Evolutionary conservation across 306 rosid species (phyloP), one percentile per base, ranked within the genome.

Genomic region (Gastrolobium bilobum): DNA sequence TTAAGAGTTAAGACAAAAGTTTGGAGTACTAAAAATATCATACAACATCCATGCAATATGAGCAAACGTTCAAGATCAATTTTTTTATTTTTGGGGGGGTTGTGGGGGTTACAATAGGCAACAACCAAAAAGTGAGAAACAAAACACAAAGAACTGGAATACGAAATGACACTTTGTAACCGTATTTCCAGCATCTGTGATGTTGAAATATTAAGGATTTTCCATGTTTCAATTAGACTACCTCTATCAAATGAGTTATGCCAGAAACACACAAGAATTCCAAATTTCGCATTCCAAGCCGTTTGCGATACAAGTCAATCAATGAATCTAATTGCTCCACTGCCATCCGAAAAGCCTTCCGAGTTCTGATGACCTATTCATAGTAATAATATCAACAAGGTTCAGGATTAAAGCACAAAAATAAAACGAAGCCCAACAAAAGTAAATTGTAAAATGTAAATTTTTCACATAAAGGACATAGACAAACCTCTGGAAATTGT

Each of bases 221-320:
- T 54, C 53, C 61, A 39, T 52, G 68, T 51, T 80, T 42, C 62
- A 81, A 76, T 39, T 66, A 66, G 68, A 40, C 54, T 86, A 95
- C 98, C 97, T 95, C 99, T 64, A 95, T 87, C 87, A 93, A 86
- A 91, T 93, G 98, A 20, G 93, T 93, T 60, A 79, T 81, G 79
- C 99, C 99, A 77, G 97, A 93, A 75, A 95, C 92, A 76, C 85
- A 82, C 35, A 72, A 47, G 75, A 93, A 95, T 84, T 92, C 94
- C 92, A 95, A 87, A 62, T 64, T 91, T 80, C 69, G 73, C 87
- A 82, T 86, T 75, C 92, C 85, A 84, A 95, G 87, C 74, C 48
- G 89, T 84, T 91, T 93, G 82, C 97, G 93, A 77, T 86, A 92
- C 66, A 93, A 52, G 76, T 52, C 76, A 64, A 93, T 84, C 84